These are phyloP conservation scores for Fusarium pseudoanthophilum DNA, from an alignment of 2,329 filamentous ascomycete genomes.

Conservation along the genomic window DNA sequence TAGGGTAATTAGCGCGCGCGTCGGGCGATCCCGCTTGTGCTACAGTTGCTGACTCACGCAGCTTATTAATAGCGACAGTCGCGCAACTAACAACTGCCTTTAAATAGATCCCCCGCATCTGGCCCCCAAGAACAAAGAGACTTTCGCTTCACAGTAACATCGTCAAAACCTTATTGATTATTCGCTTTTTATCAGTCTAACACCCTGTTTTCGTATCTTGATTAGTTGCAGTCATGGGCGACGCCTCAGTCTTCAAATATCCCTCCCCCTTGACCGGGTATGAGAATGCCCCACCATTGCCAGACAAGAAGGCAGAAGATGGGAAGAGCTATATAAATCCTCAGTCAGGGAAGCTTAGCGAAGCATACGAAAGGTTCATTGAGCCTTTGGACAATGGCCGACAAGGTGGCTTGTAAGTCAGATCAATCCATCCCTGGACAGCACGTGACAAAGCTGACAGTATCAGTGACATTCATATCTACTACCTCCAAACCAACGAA, in stretches of 20 bases:
- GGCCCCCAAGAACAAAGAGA: not conserved
- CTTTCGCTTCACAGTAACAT: not conserved
- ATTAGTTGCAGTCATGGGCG: constrained; percentile 18
- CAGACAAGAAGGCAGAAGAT: constrained; percentile 71
- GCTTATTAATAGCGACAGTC: not conserved
- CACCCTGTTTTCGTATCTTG: fast-evolving
- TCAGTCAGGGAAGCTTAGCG: constrained; percentile 67
- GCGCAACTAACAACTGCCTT: not conserved
- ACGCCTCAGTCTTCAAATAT: constrained; percentile 35
- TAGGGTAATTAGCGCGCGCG: not conserved
- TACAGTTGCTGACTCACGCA: not conserved
- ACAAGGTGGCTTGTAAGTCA: constrained; percentile 78
- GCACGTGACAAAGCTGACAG: not conserved
- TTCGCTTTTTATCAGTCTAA: too few relatives aligned
- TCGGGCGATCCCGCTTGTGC: not conserved
- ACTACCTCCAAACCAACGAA: constrained; percentile 75
- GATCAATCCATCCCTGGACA: fast-evolving
- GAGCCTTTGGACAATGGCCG: constrained; percentile 73
- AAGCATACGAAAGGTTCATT: constrained; percentile 76
- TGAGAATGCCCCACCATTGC: constrained; percentile 64
- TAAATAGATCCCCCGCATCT: constrained; percentile 3
- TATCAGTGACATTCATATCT: constrained; percentile 81
- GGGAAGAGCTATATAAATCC: constrained; percentile 82
- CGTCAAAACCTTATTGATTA: too few relatives aligned
- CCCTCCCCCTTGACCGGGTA: constrained; percentile 67